Percentiles rank a stretch among this genome's conserved stretches.
These are phyloP conservation scores for Lachancea thermotolerans DNA, from an alignment of 805 yeast species.

Conservation along the genomic window DNA sequence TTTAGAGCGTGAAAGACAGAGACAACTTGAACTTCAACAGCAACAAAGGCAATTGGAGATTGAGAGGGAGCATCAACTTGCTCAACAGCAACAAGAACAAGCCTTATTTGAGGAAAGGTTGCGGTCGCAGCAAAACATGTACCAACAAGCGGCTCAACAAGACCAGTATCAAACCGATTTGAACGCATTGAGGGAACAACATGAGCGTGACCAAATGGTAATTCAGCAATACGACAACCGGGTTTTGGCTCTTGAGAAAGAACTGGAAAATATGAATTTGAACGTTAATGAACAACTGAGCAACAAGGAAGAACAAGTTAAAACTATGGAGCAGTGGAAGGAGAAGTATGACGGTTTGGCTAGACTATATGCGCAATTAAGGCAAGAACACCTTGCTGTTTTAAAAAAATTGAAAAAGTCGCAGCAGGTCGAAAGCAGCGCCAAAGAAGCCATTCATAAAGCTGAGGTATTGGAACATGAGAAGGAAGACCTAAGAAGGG, in stretches of 20 bases:
- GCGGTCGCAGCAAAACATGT: conserved; percentile 49
- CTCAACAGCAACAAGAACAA: conserved; percentile 55
- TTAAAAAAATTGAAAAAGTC: conserved; percentile 71
- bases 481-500: too few relatives aligned
- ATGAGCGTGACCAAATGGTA: conserved; percentile 77
- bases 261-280: conserved; percentile 51
- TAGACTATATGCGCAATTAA: conserved; percentile 78
- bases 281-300: conserved; percentile 67
- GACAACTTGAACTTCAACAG: conserved; percentile 60
- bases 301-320: conserved; percentile 68
- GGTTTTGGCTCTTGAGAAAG: conserved; percentile 74
- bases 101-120: conserved; percentile 3
- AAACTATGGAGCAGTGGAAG: conserved; percentile 75
- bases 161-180: conserved; percentile 76
- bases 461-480: neutral
- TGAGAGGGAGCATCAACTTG: conserved; percentile 61
- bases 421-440: conserved; percentile 80
- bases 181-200: conserved; percentile 66
- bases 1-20: conserved; percentile 54
- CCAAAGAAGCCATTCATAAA: conserved; percentile 82
- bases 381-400: conserved; percentile 83
- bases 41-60: conserved; percentile 75
- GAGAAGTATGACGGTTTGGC: conserved; percentile 85
- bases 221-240: conserved; percentile 82
- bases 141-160: conserved; percentile 59